phyloP scores from a whole-genome alignment of 1,284 basidiomycete species.

The Fomitopsis schrenkii region DNA sequence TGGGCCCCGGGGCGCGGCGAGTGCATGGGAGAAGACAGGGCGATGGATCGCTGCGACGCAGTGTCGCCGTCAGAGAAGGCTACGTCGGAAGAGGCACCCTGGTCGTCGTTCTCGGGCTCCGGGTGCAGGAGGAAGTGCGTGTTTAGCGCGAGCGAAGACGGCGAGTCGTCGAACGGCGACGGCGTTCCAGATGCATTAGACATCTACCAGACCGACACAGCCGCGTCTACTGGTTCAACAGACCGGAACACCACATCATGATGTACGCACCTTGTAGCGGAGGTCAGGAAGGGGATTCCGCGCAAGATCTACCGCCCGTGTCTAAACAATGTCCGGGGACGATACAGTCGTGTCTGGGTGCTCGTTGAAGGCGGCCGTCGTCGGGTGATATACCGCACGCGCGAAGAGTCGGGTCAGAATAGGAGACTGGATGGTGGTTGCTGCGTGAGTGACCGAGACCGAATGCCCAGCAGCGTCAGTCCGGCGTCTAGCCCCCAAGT shows the following conservation, averaged over 20 bases:
- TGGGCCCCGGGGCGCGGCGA: slow-evolving; percentile 30
- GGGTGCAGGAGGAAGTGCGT: slow-evolving; percentile 24
- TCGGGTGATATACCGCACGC: no score
- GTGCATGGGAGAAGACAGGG: slow-evolving; percentile 55
- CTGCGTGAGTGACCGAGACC: no score
- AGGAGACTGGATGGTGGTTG: no score
- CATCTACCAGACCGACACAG: background rate
- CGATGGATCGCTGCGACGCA: slow-evolving; percentile 75
- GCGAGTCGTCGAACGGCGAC: slow-evolving; percentile 7
- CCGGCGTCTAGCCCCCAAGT: no score
- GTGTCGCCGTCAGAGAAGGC: slow-evolving; percentile 57
- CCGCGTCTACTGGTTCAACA: background rate
- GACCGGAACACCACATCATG: background rate
- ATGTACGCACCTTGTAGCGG: background rate
- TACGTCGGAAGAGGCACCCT: slow-evolving; percentile 21
- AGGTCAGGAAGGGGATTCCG: background rate
- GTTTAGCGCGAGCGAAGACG: slow-evolving; percentile 15
- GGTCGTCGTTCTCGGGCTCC: slow-evolving; percentile 18
- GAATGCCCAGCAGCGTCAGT: no score
- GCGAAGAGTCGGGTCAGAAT: no score
- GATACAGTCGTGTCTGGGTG: no score
- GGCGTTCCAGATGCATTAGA: slow-evolving; percentile 1
- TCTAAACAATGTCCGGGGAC: no score
- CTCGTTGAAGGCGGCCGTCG: no score
- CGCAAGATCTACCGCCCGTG: background rate